Percentiles rank a stretch among this genome's conserved stretches.
phyloP scores from a whole-genome alignment of 345 rosid species.

The Populus davidiana region DNA sequence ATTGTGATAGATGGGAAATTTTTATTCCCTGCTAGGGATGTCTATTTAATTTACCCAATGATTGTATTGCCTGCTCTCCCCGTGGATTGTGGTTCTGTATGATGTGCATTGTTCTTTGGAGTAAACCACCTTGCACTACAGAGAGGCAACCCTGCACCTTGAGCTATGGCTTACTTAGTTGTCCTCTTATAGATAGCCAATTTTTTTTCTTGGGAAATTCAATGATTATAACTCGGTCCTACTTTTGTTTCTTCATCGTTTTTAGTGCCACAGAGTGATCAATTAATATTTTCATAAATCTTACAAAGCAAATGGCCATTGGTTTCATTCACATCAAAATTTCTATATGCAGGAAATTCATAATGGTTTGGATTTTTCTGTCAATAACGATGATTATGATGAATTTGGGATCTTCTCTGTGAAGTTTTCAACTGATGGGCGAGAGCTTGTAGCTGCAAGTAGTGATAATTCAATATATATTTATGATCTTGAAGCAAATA shows the following conservation, averaged over 20 bases:
- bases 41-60: too few relatives aligned
- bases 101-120: neutral
- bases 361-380: conserved; percentile 52
- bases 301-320: neutral
- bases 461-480: conserved; percentile 47
- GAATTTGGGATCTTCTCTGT: conserved; percentile 52
- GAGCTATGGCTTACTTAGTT: neutral
- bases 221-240: neutral
- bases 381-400: conserved; percentile 26
- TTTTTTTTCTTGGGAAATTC: neutral
- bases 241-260: neutral
- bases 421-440: conserved; percentile 67
- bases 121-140: neutral
- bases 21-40: neutral
- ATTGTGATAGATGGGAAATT: neutral
- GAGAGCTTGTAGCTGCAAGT: conserved; percentile 61
- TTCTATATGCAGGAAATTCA: conserved; percentile 55
- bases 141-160: neutral
- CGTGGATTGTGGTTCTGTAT: neutral
- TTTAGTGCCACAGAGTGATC: neutral
- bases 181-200: neutral
- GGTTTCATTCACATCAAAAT: neutral
- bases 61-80: neutral
- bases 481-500: conserved; percentile 56
- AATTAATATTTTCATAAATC: neutral